Evolutionary conservation across 2,329 filamentous ascomycete species (phyloP).

Genomic region (Fusarium sp.): DNA sequence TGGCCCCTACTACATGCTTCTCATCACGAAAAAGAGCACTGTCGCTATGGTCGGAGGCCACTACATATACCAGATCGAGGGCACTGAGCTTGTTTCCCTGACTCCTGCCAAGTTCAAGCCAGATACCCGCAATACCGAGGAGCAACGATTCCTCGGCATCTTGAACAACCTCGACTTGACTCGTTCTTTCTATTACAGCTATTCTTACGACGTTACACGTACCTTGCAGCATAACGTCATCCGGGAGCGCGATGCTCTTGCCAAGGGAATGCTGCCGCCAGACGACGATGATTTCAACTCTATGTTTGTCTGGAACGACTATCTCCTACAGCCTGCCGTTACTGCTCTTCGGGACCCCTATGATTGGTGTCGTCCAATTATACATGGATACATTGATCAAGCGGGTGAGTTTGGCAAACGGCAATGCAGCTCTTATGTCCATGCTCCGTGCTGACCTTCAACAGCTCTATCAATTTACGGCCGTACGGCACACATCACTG

Average conservation of each 20-base stretch:
- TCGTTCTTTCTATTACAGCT: conserved; percentile 96
- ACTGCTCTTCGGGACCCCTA: conserved; percentile 79
- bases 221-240: conserved; percentile 93
- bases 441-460: not conserved
- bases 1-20: conserved; percentile 94
- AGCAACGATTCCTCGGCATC: conserved; percentile 87
- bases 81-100: conserved; percentile 88
- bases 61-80: conserved; percentile 94
- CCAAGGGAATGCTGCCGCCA: conserved; percentile 68
- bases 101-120: conserved; percentile 79
- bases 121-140: conserved; percentile 85
- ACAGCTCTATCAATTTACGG: conserved; percentile 83
- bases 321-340: conserved; percentile 81
- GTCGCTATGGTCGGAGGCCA: conserved; percentile 97
- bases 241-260: conserved; percentile 76
- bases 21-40: conserved; percentile 95
- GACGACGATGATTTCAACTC: conserved; percentile 77
- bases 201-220: conserved; percentile 94
- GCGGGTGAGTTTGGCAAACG: conserved; percentile 56
- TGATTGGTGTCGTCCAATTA: conserved; percentile 95
- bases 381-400: conserved; percentile 96
- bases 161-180: conserved; percentile 91
- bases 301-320: conserved; percentile 99
- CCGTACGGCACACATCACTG: conserved; percentile 86
- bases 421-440: not conserved